Conservation (phyloP, 176 grass and related monocot genomes). For the Tillandsia leiboldiana region DNA sequence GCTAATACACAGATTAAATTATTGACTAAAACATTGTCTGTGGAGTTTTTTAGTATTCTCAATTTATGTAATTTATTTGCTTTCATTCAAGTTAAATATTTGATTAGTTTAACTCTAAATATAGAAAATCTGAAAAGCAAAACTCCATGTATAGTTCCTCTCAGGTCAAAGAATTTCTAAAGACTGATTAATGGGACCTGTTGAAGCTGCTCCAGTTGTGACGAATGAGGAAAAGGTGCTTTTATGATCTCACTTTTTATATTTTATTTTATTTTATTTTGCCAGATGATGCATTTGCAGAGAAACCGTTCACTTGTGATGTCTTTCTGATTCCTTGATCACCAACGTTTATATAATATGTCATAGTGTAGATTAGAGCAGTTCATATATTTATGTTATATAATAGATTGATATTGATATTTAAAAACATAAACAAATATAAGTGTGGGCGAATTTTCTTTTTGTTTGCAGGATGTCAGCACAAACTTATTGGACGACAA, state of each 20-base stretch:
- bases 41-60: background rate
- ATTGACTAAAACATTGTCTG: background rate
- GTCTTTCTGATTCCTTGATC: background rate
- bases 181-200: slow-evolving; percentile 30
- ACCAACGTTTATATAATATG: too few relatives aligned
- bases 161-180: background rate
- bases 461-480: slow-evolving; percentile 36
- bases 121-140: background rate
- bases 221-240: slow-evolving; percentile 25
- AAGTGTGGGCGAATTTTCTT: background rate
- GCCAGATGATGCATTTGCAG: background rate
- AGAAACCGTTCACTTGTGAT: background rate
- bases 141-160: background rate
- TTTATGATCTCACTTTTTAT: slow-evolving; percentile 9
- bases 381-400: too few relatives aligned
- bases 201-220: slow-evolving; percentile 39
- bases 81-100: too few relatives aligned
- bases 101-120: too few relatives aligned
- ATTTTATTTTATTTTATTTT: background rate
- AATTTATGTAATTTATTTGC: background rate
- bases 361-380: too few relatives aligned
- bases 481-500: slow-evolving; percentile 55
- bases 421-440: too few relatives aligned
- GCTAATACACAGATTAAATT: background rate
- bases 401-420: too few relatives aligned